Conservation (phyloP, 768 basidiomycete species). For the Suillus subalutaceus region DNA sequence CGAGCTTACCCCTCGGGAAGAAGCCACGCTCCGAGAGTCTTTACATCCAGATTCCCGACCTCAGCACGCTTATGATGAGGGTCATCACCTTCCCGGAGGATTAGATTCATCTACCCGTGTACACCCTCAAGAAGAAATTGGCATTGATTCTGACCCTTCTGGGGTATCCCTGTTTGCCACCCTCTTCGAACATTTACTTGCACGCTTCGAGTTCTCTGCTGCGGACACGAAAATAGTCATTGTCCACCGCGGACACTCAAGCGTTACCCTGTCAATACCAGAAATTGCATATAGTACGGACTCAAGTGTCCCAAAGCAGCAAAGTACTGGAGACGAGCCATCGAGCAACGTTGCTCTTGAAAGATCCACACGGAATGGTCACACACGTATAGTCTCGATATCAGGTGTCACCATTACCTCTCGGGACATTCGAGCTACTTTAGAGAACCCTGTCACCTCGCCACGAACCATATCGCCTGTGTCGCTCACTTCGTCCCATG, state of each 20-base stretch:
- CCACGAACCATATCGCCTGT: slow-evolving; percentile 30
- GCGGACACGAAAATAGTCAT: slow-evolving; percentile 68
- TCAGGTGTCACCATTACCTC: slow-evolving; percentile 59
- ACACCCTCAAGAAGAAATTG: slow-evolving; percentile 18
- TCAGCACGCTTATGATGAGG: slow-evolving; percentile 36
- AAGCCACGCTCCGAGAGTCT: slow-evolving; percentile 69
- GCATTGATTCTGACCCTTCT: slow-evolving; percentile 59
- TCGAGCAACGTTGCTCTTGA: slow-evolving; percentile 12
- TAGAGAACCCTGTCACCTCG: slow-evolving; percentile 21
- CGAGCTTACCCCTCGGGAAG: slow-evolving; percentile 74
- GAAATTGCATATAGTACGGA: slow-evolving; percentile 63
- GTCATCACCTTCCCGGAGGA: slow-evolving; percentile 63
- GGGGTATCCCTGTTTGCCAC: slow-evolving; percentile 83
- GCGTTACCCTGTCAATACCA: slow-evolving; percentile 60
- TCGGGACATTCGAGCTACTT: slow-evolving; percentile 40
- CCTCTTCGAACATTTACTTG: slow-evolving; percentile 76
- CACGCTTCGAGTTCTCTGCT: slow-evolving; percentile 79
- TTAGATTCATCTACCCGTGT: slow-evolving; percentile 55
- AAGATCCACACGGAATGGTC: slow-evolving; percentile 24
- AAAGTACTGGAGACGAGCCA: slow-evolving; percentile 29
- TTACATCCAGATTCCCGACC: slow-evolving; percentile 49
- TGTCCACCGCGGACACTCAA: slow-evolving; percentile 63
- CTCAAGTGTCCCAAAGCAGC: slow-evolving; percentile 10
- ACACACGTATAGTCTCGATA: slow-evolving; percentile 54
- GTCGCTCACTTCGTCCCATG: slow-evolving; percentile 23